phyloP scores from a whole-genome alignment of 1,284 basidiomycete species.

The Porogramme epimiltina region DNA sequence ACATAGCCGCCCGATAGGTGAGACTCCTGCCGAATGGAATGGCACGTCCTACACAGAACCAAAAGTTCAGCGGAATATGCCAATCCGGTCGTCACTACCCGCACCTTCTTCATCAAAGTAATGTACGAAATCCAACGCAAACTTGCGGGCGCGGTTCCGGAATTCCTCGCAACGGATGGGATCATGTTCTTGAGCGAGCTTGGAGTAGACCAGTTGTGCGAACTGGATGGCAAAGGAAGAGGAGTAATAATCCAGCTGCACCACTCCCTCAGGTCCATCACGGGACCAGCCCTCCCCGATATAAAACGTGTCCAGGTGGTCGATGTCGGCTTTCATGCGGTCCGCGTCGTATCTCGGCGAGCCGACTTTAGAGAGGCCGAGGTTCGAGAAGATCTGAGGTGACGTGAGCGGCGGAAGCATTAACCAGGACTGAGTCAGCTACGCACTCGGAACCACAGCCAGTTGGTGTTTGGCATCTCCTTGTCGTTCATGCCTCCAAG shows the following conservation, averaged over 20 bases:
- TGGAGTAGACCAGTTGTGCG: constrained; percentile 73
- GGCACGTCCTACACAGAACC: constrained; percentile 54
- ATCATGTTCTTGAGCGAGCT: constrained; percentile 63
- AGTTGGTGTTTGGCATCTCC: constrained; percentile 75
- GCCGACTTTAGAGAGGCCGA: constrained; percentile 65
- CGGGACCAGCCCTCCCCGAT: constrained; percentile 77
- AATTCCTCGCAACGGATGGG: constrained; percentile 67
- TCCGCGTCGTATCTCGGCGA: constrained; percentile 57
- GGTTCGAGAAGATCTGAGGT: constrained; percentile 70
- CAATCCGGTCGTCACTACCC: background rate
- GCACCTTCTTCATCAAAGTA: constrained; percentile 76
- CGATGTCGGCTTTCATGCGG: constrained; percentile 74
- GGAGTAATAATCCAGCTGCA: constrained; percentile 81
- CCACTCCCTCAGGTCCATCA: constrained; percentile 75
- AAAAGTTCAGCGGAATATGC: background rate
- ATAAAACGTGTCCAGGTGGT: constrained; percentile 80
- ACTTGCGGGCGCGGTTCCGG: constrained; percentile 60
- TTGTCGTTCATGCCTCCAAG: constrained; percentile 78
- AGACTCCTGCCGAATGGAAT: constrained; percentile 79
- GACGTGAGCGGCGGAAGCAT: background rate
- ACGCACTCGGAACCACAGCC: constrained; percentile 78
- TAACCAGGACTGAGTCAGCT: background rate
- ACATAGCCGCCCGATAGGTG: constrained; percentile 80
- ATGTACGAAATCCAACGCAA: constrained; percentile 71
- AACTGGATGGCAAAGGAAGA: constrained; percentile 81